Conservation (phyloP, 306 rosid genomes). For the Lotus japonicus region DNA sequence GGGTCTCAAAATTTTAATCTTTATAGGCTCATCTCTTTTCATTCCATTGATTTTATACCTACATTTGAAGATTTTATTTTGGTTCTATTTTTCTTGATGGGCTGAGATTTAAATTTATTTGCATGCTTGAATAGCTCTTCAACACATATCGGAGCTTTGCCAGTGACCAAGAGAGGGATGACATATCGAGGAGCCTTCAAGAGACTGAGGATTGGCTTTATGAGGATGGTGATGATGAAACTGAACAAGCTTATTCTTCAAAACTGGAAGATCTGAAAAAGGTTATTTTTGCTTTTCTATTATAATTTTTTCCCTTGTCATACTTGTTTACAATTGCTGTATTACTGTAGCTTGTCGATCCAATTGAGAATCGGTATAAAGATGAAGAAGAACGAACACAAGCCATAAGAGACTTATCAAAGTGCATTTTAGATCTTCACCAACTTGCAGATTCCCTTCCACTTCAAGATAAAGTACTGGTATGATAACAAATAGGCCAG, state of each 20-base stretch:
- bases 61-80: constrained; percentile 17
- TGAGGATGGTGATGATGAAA: constrained; percentile 96
- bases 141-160: constrained; percentile 71
- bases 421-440: constrained; percentile 9
- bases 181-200: constrained; percentile 71
- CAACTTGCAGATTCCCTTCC: constrained; percentile 23
- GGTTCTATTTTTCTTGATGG: background rate
- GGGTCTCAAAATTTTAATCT: background rate
- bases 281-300: constrained; percentile 38
- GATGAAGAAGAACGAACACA: constrained; percentile 74
- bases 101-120: constrained; percentile 23
- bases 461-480: constrained; percentile 28
- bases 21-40: background rate
- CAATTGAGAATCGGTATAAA: constrained; percentile 74
- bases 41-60: constrained; percentile 1
- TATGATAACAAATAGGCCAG: constrained; percentile 1
- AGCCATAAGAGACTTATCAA: constrained; percentile 32
- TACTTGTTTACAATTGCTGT: constrained; percentile 14
- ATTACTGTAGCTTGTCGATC: constrained; percentile 69
- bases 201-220: constrained; percentile 98
- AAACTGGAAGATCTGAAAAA: constrained; percentile 77
- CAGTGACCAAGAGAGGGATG: constrained; percentile 79
- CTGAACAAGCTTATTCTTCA: constrained; percentile 71
- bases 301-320: constrained; percentile 9
- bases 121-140: constrained; percentile 58